phyloP scores from a whole-genome alignment of 495 filamentous ascomycete genomes.

The Cercophora samala region DNA sequence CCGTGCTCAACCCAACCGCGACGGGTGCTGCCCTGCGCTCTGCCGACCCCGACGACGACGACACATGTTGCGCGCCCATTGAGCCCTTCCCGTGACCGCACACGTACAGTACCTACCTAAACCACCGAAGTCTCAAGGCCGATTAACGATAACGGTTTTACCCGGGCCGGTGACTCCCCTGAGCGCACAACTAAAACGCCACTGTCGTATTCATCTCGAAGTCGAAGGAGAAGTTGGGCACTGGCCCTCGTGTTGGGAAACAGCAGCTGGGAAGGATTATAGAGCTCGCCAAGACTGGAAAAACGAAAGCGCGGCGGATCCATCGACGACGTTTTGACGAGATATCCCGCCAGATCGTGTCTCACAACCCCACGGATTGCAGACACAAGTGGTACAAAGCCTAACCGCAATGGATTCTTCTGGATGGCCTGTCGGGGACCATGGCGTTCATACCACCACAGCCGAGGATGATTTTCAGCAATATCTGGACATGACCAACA shows the following conservation, averaged over 20 bases:
- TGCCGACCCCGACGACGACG: neutral
- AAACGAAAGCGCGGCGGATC: neutral
- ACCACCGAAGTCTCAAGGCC: neutral
- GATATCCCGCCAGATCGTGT: slow-evolving; percentile 4
- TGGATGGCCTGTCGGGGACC: slow-evolving; percentile 49
- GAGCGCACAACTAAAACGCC: neutral
- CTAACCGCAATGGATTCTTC: slow-evolving; percentile 44
- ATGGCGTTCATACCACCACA: slow-evolving; percentile 39
- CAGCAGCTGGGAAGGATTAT: neutral
- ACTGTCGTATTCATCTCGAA: neutral
- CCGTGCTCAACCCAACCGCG: neutral
- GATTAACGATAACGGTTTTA: neutral
- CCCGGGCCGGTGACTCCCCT: neutral
- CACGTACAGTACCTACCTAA: neutral
- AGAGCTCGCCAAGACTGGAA: neutral
- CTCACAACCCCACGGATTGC: slow-evolving; percentile 6
- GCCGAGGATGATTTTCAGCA: slow-evolving; percentile 55
- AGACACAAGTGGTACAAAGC: slow-evolving; percentile 15
- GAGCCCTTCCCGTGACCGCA: neutral
- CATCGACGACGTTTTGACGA: neutral
- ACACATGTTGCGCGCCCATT: neutral
- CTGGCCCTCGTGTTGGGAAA: neutral
- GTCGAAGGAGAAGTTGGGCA: neutral
- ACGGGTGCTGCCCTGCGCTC: neutral
- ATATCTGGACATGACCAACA: slow-evolving; percentile 51